Evolutionary conservation across 768 basidiomycete genomes (phyloP).

Genomic region (Myochromella boudieri): DNA sequence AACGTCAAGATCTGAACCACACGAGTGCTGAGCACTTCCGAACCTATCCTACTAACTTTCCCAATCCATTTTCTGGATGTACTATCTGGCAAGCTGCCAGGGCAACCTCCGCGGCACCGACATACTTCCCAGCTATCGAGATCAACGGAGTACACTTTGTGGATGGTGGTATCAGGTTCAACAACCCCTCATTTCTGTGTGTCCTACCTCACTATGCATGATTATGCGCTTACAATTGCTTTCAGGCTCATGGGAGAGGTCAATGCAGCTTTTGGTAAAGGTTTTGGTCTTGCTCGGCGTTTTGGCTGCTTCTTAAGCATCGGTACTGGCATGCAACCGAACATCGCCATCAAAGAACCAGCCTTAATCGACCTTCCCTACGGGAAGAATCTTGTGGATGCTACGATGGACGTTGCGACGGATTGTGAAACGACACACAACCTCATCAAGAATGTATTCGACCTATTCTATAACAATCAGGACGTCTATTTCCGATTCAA

Average conservation of each 20-base stretch:
- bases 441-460: constrained; percentile 7
- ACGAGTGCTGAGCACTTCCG: constrained; percentile 27
- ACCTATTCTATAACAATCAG: constrained; percentile 9
- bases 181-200: constrained; percentile 30
- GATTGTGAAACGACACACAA: constrained; percentile 13
- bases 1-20: constrained; percentile 24
- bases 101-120: constrained; percentile 35
- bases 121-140: constrained; percentile 28
- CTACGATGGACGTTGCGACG: constrained; percentile 7
- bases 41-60: constrained; percentile 27
- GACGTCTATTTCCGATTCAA: constrained; percentile 14
- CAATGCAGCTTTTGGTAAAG: constrained; percentile 11
- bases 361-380: constrained; percentile 2
- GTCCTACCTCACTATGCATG: neutral
- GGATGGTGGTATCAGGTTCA: constrained; percentile 31
- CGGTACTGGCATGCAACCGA: constrained; percentile 15
- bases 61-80: constrained; percentile 24
- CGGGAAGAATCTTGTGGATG: neutral
- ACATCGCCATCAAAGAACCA: constrained; percentile 4
- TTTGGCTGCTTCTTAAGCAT: constrained; percentile 10
- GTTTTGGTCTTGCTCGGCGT: constrained; percentile 10
- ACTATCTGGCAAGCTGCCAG: constrained; percentile 34
- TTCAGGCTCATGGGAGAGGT: constrained; percentile 28
- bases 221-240: neutral
- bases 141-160: constrained; percentile 26